These are phyloP conservation scores for Rhodotorula babjevae DNA, from an alignment of 768 basidiomycete genomes.

Conservation along the genomic window DNA sequence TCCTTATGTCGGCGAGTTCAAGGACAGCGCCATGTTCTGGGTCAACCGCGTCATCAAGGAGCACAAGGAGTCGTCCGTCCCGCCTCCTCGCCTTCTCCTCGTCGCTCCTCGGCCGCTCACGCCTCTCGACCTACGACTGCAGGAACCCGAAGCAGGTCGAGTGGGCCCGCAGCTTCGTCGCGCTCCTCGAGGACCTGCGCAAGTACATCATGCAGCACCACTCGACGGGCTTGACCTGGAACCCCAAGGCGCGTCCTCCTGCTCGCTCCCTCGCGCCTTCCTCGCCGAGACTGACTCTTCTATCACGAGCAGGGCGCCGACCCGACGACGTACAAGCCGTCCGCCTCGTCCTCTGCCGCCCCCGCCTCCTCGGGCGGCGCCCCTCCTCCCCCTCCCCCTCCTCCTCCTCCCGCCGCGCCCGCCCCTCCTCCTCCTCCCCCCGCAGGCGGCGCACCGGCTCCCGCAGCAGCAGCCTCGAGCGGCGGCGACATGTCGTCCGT, in stretches of 20 bases:
- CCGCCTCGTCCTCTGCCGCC: neutral
- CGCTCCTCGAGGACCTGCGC: conserved; percentile 68
- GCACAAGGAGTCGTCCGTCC: conserved; percentile 78
- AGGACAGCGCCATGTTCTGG: conserved; percentile 81
- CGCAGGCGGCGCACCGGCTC: conserved; percentile 38
- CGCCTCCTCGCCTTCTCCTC: neutral
- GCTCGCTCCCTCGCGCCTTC: neutral
- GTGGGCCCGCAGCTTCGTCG: conserved; percentile 73
- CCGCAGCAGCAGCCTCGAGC: conserved; percentile 49
- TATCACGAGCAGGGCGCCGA: conserved; percentile 40
- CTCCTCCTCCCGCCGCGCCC: conserved; percentile 44
- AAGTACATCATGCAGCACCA: conserved; percentile 81
- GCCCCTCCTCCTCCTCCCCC: conserved; percentile 51
- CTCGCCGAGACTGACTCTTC: neutral
- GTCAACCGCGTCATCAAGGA: conserved; percentile 85
- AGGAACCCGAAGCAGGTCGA: conserved; percentile 82
- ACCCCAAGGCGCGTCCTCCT: conserved; percentile 58
- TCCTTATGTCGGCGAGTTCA: conserved; percentile 71
- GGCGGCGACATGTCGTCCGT: conserved; percentile 58
- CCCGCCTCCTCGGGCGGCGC: conserved; percentile 28
- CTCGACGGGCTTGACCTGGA: conserved; percentile 83
- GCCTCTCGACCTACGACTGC: conserved; percentile 1
- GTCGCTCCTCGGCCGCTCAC: neutral
- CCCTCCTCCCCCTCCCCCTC: conserved; percentile 42
- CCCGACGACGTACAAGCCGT: conserved; percentile 41